Evolutionary conservation across 2,329 filamentous ascomycete genomes (phyloP).

Genomic region (Colletotrichum viniferum): DNA sequence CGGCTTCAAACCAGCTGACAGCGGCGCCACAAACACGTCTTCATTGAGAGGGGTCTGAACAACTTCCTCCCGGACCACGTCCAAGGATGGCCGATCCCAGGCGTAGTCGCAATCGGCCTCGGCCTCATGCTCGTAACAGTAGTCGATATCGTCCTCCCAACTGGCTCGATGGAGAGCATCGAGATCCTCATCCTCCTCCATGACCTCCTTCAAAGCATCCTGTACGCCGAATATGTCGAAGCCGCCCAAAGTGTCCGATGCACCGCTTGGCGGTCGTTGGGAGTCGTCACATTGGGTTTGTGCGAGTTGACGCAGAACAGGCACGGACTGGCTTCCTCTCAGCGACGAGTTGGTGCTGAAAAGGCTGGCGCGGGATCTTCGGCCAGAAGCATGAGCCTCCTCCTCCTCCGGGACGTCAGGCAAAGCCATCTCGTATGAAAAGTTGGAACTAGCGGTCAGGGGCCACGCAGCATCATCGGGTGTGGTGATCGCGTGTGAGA

Average conservation of each 20-base stretch:
- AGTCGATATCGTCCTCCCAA: slow-evolving; percentile 75
- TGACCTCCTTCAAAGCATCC: slow-evolving; percentile 31
- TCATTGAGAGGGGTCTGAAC: slow-evolving; percentile 26
- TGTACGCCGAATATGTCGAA: slow-evolving; percentile 44
- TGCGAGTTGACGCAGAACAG: slow-evolving; percentile 52
- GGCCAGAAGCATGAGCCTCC: slow-evolving; percentile 46
- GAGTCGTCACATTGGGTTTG: slow-evolving; percentile 28
- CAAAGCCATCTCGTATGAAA: slow-evolving; percentile 48
- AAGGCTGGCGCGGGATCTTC: slow-evolving; percentile 47
- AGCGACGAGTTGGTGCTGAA: slow-evolving; percentile 56
- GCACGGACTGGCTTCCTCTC: slow-evolving; percentile 60
- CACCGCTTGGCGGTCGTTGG: slow-evolving; percentile 47
- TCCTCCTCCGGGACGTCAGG: slow-evolving; percentile 69
- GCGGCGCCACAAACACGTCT: not conserved
- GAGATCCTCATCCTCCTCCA: slow-evolving; percentile 27
- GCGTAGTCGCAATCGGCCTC: slow-evolving; percentile 71
- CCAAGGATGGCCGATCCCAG: slow-evolving; percentile 64
- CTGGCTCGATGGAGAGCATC: slow-evolving; percentile 46
- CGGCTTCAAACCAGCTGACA: slow-evolving; percentile 17
- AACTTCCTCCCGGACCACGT: slow-evolving; percentile 40
- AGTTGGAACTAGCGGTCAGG: slow-evolving; percentile 39
- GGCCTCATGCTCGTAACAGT: slow-evolving; percentile 71
- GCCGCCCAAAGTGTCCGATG: slow-evolving; percentile 57
- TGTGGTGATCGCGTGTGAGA: slow-evolving; percentile 46
- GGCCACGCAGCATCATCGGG: slow-evolving; percentile 49